Conservation (phyloP, 768 basidiomycete genomes). For the Boletus sensibilis region DNA sequence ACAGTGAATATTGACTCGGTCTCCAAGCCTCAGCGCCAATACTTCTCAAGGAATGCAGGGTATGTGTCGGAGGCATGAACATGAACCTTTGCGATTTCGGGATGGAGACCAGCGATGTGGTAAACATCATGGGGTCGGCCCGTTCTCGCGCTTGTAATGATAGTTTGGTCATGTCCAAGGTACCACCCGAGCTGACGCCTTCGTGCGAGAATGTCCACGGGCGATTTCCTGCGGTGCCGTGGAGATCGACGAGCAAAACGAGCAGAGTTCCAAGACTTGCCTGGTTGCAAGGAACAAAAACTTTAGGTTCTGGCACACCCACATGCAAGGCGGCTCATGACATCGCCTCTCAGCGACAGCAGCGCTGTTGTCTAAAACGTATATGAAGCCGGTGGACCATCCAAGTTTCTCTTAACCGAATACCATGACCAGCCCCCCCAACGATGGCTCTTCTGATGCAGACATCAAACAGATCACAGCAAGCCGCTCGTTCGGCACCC, state of each 20-base stretch:
- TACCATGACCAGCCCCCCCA: conserved; percentile 28
- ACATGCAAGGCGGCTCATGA: not conserved
- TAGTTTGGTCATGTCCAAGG: not conserved
- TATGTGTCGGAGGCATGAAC: not conserved
- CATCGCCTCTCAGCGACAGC: conserved; percentile 1
- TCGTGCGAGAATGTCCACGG: not conserved
- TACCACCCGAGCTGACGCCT: not conserved
- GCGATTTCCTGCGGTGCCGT: not conserved
- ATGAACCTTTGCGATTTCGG: not conserved
- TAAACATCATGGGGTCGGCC: not conserved
- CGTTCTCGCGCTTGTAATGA: no score
- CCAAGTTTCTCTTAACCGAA: conserved; percentile 5
- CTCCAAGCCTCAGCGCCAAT: not conserved
- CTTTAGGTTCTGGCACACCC: not conserved
- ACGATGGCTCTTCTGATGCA: conserved; percentile 35
- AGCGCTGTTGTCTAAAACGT: not conserved
- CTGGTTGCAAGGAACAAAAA: conserved; percentile 1
- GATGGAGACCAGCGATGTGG: not conserved
- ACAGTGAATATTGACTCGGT: not conserved
- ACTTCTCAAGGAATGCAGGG: not conserved
- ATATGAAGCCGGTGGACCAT: conserved; percentile 19
- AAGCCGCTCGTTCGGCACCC: not conserved
- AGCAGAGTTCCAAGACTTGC: not conserved
- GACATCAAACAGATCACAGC: conserved; percentile 15
- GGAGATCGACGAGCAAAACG: not conserved